Conservation (phyloP, 2,329 filamentous ascomycete genomes). For the Scedosporium minutisporum region DNA sequence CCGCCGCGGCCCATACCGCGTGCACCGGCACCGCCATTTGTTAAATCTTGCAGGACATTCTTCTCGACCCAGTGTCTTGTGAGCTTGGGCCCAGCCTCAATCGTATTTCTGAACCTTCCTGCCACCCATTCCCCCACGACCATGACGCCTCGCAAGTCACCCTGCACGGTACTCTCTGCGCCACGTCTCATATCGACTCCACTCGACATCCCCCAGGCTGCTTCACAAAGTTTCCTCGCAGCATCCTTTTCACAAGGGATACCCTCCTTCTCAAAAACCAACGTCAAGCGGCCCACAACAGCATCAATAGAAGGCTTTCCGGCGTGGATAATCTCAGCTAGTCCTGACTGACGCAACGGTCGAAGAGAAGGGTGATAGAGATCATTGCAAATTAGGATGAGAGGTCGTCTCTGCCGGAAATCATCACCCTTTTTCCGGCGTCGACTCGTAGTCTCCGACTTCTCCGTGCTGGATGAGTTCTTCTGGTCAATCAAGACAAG, state of each 20-base stretch:
- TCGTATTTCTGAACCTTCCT: conserved; percentile 48
- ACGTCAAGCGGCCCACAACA: conserved; percentile 70
- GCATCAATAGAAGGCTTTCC: conserved; percentile 82
- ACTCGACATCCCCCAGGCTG: conserved; percentile 68
- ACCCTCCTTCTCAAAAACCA: conserved; percentile 80
- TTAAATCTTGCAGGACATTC: conserved; percentile 57
- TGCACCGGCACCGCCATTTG: conserved; percentile 61
- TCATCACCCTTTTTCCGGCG: conserved; percentile 72
- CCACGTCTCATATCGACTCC: conserved; percentile 61
- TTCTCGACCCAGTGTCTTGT: conserved; percentile 70
- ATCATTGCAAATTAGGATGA: conserved; percentile 95
- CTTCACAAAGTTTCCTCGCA: conserved; percentile 73
- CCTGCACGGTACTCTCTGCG: conserved; percentile 57
- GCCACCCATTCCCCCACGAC: conserved; percentile 84
- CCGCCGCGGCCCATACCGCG: conserved; percentile 64
- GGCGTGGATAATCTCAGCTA: conserved; percentile 86
- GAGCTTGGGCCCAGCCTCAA: conserved; percentile 33
- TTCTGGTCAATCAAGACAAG: conserved; percentile 78
- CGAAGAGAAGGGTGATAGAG: conserved; percentile 85
- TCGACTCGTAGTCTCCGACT: background rate
- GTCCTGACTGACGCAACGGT: conserved; percentile 70
- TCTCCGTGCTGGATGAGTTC: conserved; percentile 40
- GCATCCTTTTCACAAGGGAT: conserved; percentile 84
- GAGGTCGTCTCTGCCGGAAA: conserved; percentile 76
- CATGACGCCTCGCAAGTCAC: conserved; percentile 73